These are phyloP conservation scores for Colletotrichum sp. DNA, from an alignment of 2,329 filamentous ascomycete genomes.

Conservation along the genomic window DNA sequence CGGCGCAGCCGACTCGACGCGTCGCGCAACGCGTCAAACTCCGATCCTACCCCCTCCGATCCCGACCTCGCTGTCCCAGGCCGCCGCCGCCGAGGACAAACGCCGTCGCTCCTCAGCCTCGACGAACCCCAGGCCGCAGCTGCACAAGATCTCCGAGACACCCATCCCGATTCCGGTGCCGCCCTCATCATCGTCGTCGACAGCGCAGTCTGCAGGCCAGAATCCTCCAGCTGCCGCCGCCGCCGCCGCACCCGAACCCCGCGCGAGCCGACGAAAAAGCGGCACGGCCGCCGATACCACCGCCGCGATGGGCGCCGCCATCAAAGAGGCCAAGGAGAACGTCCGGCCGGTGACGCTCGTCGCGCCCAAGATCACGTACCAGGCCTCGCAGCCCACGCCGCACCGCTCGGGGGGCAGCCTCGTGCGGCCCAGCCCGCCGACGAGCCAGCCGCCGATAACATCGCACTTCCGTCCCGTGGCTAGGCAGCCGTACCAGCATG, in stretches of 20 bases:
- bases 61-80: conserved; percentile 23
- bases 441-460: conserved; percentile 21
- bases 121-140: neutral
- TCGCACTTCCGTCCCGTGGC: conserved; percentile 13
- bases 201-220: neutral
- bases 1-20: conserved; percentile 28
- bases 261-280: conserved; percentile 7
- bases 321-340: conserved; percentile 25
- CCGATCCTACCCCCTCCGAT: conserved; percentile 37
- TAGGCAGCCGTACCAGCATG: conserved; percentile 1
- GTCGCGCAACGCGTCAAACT: conserved; percentile 45
- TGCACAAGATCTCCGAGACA: neutral
- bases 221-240: neutral
- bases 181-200: neutral
- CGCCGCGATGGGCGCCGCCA: neutral
- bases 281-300: neutral
- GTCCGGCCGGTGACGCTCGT: conserved; percentile 38
- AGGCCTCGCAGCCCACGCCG: conserved; percentile 36
- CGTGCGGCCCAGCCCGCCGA: conserved; percentile 22
- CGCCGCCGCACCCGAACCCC: neutral
- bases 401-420: conserved; percentile 17
- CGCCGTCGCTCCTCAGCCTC: conserved; percentile 22
- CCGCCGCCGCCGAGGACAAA: conserved; percentile 22
- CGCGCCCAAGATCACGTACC: conserved; percentile 46
- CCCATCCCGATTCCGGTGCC: conserved; percentile 1